Conservation (phyloP, 208 protist species). For the Wallacemonas rigidus region DNA sequence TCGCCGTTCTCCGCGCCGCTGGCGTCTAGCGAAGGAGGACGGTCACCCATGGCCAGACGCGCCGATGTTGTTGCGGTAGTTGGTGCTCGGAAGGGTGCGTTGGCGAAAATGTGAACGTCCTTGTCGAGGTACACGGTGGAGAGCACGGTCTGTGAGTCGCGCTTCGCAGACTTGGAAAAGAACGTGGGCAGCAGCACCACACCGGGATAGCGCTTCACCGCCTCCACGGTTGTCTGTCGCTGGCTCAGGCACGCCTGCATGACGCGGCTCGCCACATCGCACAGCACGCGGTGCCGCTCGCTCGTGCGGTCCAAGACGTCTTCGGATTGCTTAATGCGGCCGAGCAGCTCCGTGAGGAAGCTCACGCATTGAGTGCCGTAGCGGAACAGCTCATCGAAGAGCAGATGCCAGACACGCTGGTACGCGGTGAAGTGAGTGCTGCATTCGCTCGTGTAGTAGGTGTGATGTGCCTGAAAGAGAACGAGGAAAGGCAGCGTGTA, state of each 20-base stretch:
- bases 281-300: slow-evolving; percentile 58
- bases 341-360: slow-evolving; percentile 76
- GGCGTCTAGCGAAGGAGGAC: too few relatives aligned
- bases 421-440: slow-evolving; percentile 54
- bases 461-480: slow-evolving; percentile 78
- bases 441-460: slow-evolving; percentile 64
- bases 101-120: slow-evolving; percentile 39
- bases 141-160: slow-evolving; percentile 29
- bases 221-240: slow-evolving; percentile 50
- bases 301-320: slow-evolving; percentile 60
- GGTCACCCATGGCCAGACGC: not conserved
- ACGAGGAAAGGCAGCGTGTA: slow-evolving; percentile 82
- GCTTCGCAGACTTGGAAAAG: slow-evolving; percentile 40
- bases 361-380: slow-evolving; percentile 61
- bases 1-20: not conserved
- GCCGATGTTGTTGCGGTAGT: slow-evolving; percentile 1
- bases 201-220: slow-evolving; percentile 70
- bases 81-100: slow-evolving; percentile 55
- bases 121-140: slow-evolving; percentile 51
- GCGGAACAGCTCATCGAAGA: slow-evolving; percentile 82
- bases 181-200: slow-evolving; percentile 65
- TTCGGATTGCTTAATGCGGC: slow-evolving; percentile 71
- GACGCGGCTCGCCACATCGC: slow-evolving; percentile 68
- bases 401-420: slow-evolving; percentile 81
- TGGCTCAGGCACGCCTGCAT: slow-evolving; percentile 68